Base-by-base conservation (phyloP, 345 rosid species). In the Turnera subulata region DNA sequence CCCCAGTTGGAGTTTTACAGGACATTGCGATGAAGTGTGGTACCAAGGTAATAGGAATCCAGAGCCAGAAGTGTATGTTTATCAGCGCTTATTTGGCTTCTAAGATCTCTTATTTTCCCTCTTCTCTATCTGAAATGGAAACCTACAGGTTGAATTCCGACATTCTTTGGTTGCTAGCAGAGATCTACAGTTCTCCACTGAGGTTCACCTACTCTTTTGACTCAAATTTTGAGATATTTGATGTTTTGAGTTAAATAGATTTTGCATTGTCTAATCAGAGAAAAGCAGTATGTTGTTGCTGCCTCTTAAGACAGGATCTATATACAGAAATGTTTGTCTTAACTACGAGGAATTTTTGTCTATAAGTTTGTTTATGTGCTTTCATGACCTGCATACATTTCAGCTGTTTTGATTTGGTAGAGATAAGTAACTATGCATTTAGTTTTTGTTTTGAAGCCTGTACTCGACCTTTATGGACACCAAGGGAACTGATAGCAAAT, bases 11-110 rank as follows among this genome's bases (percentile, higher is more conserved):
- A 53, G 83, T 68, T 46, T 70, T 94, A 62, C 91, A 77, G 64
- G 89, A 75, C 45, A 90, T 94, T 76, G 97, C 97, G 24, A 67
- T 59, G 66, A 88, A 81, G 72, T 88, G 91, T 72, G 96, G 97
- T 70, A 46, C 89, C 56, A 94, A 86, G 96, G 99, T 90, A 80
- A 45, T 22, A 13, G 18, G 40, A 49, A 40, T 29, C 35, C 52
- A 8, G 14, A 26, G 2, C 32, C 20, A 48, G 74, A 50, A 43
- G 22, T 35, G 19, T 14, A 26, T 51, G 8, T 4, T n/a, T 10
- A 2, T 40, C 35, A 8, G 9, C 45, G 35, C 15, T 46, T 37
- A 45, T 42, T 45, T 46, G 21, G 16, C 14, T 13, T 38, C 17
- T 46, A n/a, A 25, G 39, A 48, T 16, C 18, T 6, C 9, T 2